Conservation (phyloP, 345 rosid species). For the Bruguiera sexangula region DNA sequence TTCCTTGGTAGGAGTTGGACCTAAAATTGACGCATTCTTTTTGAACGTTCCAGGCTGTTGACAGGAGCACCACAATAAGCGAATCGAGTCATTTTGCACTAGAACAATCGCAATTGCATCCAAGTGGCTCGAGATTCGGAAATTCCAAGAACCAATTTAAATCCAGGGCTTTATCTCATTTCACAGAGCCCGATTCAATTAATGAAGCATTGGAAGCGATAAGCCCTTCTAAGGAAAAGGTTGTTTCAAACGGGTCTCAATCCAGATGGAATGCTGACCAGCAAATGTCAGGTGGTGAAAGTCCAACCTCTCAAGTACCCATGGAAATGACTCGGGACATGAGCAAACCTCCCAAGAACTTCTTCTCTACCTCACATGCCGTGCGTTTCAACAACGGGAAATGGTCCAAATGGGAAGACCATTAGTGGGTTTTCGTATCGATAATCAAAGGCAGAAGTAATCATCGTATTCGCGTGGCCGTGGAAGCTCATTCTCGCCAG, state of each 20-base stretch:
- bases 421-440: slow-evolving; percentile 56
- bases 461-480: slow-evolving; percentile 73
- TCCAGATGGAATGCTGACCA: slow-evolving; percentile 2
- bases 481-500: slow-evolving; percentile 62
- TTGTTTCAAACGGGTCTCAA: background rate
- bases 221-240: slow-evolving; percentile 5
- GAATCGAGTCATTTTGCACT: slow-evolving; percentile 14
- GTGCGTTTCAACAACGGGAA: slow-evolving; percentile 61
- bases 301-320: background rate
- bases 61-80: slow-evolving; percentile 32
- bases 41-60: slow-evolving; percentile 31
- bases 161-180: slow-evolving; percentile 22
- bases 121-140: slow-evolving; percentile 6
- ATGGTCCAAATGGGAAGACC: slow-evolving; percentile 65
- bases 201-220: background rate
- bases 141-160: slow-evolving; percentile 14
- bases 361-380: slow-evolving; percentile 44
- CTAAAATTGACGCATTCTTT: no score
- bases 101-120: slow-evolving; percentile 20
- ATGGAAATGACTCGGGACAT: slow-evolving; percentile 14
- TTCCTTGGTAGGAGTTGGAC: no score
- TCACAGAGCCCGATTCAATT: slow-evolving; percentile 4
- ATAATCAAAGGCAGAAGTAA: slow-evolving; percentile 51
- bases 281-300: slow-evolving; percentile 4
- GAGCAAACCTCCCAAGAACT: slow-evolving; percentile 41